Evolutionary conservation across 2,329 filamentous ascomycete species (phyloP), one percentile per base, ranked within the genome.

Genomic region (Epichloe scottii): DNA sequence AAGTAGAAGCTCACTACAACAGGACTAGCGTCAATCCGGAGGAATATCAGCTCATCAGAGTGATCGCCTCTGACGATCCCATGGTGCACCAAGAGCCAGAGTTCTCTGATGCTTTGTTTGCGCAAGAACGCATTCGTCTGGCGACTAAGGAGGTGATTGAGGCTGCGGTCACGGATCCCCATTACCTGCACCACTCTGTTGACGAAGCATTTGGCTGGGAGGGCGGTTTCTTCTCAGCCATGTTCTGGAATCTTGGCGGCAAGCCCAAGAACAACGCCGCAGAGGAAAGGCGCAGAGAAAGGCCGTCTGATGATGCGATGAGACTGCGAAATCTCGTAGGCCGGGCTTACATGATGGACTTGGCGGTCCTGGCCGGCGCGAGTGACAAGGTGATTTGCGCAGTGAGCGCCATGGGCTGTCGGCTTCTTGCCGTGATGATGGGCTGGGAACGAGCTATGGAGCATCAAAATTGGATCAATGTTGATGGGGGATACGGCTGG

Each of bases 151-250:
- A 71, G 30, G 67, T 69, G 21, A 64, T 70, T 37, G 60, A 71
- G 59, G 65, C 66, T 56, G 67, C 62, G 52, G 66, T 64, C 42
- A 63, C 66, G 3, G 68, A 79, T 54, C 67, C 68, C 23, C 68
- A 69, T 11, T 70, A 76, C 6, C 79, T 85, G 62, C 75, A 76
- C 56, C 79, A 78, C 58, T 87, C 86, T 63, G 76, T 86, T 37
- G 86, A 89, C 53, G 84, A 89, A 62, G 78, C 82, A 1, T 82
- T 87, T 40, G 89, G 88, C 33, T 94, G 88, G 88, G 88, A 94
- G 64, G 88, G 89, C 17, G 89, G 89, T 1, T 95, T 94, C 71
- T 94, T 85, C 67, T 77, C 78, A 14, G 78, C 81, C 59, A 83
- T 93, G 68, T 94, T 94, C 67, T 90, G 85, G 80, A 84, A 82